Percentiles rank a stretch among this genome's conserved stretches.
Conservation (phyloP, 257 asterid genomes). For the Lithospermum erythrorhizon region DNA sequence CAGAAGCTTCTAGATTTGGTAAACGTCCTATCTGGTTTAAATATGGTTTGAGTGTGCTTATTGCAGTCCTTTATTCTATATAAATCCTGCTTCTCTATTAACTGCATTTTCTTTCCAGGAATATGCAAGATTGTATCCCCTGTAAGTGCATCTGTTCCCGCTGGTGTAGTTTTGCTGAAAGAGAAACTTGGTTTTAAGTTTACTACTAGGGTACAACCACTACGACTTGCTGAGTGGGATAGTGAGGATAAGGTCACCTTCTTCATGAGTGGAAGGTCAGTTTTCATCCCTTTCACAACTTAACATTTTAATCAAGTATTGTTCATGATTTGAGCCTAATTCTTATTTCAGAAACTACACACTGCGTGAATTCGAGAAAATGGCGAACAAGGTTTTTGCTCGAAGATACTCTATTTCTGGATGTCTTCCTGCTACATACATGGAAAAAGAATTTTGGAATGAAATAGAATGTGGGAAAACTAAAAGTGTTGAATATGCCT, state of each 20-base stretch:
- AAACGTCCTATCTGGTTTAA: slow-evolving; percentile 5
- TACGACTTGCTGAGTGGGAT: slow-evolving; percentile 95
- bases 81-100: neutral
- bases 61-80: neutral
- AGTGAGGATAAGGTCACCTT: slow-evolving; percentile 81
- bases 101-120: slow-evolving; percentile 30
- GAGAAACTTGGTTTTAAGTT: slow-evolving; percentile 84
- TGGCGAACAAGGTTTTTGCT: slow-evolving; percentile 92
- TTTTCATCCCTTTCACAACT: slow-evolving; percentile 10
- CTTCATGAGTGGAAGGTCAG: slow-evolving; percentile 94
- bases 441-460: slow-evolving; percentile 98
- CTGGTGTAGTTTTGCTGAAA: slow-evolving; percentile 87
- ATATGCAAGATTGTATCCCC: slow-evolving; percentile 96
- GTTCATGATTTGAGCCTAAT: slow-evolving; percentile 22
- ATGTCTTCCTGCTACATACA: slow-evolving; percentile 72
- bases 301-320: slow-evolving; percentile 7
- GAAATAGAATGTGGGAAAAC: slow-evolving; percentile 94
- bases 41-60: slow-evolving; percentile 3
- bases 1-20: slow-evolving; percentile 43
- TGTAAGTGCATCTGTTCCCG: slow-evolving; percentile 81
- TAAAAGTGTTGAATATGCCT: slow-evolving; percentile 98
- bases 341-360: slow-evolving; percentile 67
- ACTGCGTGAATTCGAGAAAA: slow-evolving; percentile 94
- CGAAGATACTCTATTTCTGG: slow-evolving; percentile 85
- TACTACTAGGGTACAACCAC: slow-evolving; percentile 95